A percentile compares a stretch with the other conserved stretches of the same genome.
Conservation (phyloP, 2,329 filamentous ascomycete species). For the Pestalotiopsis sp. region DNA sequence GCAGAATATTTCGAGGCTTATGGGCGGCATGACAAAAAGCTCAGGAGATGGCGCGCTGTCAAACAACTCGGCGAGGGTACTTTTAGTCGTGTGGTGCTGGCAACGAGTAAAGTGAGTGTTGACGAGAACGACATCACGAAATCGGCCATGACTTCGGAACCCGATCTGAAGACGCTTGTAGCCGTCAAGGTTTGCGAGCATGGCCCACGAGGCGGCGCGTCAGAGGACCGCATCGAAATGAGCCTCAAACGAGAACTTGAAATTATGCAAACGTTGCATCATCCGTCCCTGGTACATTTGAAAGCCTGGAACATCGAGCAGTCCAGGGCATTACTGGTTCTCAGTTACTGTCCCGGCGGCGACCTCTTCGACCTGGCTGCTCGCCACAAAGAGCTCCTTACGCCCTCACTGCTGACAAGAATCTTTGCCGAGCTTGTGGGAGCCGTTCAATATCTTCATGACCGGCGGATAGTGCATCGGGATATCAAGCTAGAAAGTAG, state of each 20-base stretch:
- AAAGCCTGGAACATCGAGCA: conserved; percentile 90
- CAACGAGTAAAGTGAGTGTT: conserved; percentile 71
- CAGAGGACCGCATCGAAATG: conserved; percentile 90
- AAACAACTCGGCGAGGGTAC: conserved; percentile 87
- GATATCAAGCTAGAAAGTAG: conserved; percentile 96
- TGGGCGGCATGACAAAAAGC: conserved; percentile 68
- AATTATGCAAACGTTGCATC: conserved; percentile 84
- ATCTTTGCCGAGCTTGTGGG: conserved; percentile 89
- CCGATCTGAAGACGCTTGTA: conserved; percentile 78
- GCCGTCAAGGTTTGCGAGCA: conserved; percentile 96
- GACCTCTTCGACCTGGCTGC: conserved; percentile 94
- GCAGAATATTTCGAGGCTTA: conserved; percentile 71
- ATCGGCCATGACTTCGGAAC: conserved; percentile 35
- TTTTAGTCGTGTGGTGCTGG: conserved; percentile 91
- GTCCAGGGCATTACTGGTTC: conserved; percentile 78
- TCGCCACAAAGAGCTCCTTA: conserved; percentile 67
- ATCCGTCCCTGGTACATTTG: conserved; percentile 87
- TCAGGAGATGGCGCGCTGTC: conserved; percentile 77
- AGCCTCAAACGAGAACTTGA: conserved; percentile 93
- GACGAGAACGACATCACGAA: conserved; percentile 44
- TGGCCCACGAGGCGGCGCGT: conserved; percentile 89
- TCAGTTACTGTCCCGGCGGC: conserved; percentile 91
- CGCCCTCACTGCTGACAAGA: conserved; percentile 70
- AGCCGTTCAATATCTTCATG: conserved; percentile 84
- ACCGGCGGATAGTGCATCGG: conserved; percentile 84